Conservation (phyloP, 768 basidiomycete species). For the Tephrocybe sp. region DNA sequence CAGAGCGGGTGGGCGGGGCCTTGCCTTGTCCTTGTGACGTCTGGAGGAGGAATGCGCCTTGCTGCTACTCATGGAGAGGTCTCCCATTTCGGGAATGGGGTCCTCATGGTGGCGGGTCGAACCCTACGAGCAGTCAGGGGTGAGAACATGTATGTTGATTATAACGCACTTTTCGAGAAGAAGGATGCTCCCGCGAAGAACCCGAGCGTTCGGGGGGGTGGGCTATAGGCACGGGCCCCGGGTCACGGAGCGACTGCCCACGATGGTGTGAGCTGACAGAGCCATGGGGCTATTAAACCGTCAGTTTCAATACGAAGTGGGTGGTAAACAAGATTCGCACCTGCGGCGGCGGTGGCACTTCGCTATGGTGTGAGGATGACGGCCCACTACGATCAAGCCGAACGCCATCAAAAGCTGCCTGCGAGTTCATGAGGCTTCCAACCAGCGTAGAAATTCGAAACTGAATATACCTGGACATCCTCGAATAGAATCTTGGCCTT, state of each 20-base stretch:
- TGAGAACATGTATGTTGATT: background rate
- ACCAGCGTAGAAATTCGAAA: background rate
- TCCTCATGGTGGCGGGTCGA: constrained; percentile 9
- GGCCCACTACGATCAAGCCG: constrained; percentile 11
- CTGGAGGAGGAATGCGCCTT: constrained; percentile 5
- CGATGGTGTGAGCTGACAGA: constrained; percentile 8
- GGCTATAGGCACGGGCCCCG: constrained; percentile 8
- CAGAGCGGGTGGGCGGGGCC: background rate
- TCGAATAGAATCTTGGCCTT: constrained; percentile 16
- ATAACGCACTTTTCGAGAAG: constrained; percentile 13
- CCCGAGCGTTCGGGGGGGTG: constrained; percentile 9
- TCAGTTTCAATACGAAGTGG: background rate
- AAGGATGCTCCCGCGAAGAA: constrained; percentile 6
- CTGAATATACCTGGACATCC: constrained; percentile 18
- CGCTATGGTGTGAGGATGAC: constrained; percentile 9
- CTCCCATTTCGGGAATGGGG: constrained; percentile 7
- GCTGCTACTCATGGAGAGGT: constrained; percentile 8
- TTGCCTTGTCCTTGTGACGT: constrained; percentile 9
- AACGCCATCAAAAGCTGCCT: constrained; percentile 14
- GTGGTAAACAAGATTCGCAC: constrained; percentile 1
- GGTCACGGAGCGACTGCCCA: constrained; percentile 14
- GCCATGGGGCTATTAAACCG: background rate
- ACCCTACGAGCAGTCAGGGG: background rate
- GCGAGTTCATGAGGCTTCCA: background rate
- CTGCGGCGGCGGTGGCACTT: constrained; percentile 2